Conservation (phyloP, 2,329 filamentous ascomycete species). For the Microascus cirrosus region DNA sequence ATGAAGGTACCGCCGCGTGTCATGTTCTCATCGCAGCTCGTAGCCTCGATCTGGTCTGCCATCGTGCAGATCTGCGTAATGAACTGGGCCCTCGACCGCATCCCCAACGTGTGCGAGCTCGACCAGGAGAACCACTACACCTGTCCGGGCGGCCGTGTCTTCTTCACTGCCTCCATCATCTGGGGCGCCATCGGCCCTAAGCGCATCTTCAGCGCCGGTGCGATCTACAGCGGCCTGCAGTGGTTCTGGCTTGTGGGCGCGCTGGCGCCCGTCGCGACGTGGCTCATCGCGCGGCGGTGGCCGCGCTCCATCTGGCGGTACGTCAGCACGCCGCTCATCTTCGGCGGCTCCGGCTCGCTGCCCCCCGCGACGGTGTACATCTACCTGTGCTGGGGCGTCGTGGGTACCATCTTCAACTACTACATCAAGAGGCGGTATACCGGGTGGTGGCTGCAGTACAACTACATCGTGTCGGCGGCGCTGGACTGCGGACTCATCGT, state of each 20-base stretch:
- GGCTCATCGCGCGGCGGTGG: constrained; percentile 48
- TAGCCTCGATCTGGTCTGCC: constrained; percentile 49
- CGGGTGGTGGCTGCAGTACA: constrained; percentile 70
- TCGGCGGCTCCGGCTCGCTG: constrained; percentile 50
- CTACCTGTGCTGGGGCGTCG: constrained; percentile 59
- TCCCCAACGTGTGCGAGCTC: constrained; percentile 48
- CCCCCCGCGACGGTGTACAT: constrained; percentile 62
- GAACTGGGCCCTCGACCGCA: constrained; percentile 53
- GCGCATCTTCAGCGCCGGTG: constrained; percentile 54
- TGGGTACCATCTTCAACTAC: constrained; percentile 59
- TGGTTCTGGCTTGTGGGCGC: constrained; percentile 64
- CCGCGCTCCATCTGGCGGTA: constrained; percentile 53
- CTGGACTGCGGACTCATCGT: constrained; percentile 58
- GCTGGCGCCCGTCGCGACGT: constrained; percentile 51
- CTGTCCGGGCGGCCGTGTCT: constrained; percentile 41
- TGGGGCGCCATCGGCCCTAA: constrained; percentile 64
- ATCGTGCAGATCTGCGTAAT: constrained; percentile 53
- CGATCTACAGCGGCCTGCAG: constrained; percentile 52
- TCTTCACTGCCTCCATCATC: constrained; percentile 59
- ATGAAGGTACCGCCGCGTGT: constrained; percentile 54
- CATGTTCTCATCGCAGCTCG: constrained; percentile 49
- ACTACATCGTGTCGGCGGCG: constrained; percentile 63
- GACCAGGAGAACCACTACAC: constrained; percentile 45
- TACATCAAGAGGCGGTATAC: constrained; percentile 52
- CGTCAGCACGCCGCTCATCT: constrained; percentile 57